Conservation (phyloP, 2,329 filamentous ascomycete species). For the Neocucurbitaria cava region DNA sequence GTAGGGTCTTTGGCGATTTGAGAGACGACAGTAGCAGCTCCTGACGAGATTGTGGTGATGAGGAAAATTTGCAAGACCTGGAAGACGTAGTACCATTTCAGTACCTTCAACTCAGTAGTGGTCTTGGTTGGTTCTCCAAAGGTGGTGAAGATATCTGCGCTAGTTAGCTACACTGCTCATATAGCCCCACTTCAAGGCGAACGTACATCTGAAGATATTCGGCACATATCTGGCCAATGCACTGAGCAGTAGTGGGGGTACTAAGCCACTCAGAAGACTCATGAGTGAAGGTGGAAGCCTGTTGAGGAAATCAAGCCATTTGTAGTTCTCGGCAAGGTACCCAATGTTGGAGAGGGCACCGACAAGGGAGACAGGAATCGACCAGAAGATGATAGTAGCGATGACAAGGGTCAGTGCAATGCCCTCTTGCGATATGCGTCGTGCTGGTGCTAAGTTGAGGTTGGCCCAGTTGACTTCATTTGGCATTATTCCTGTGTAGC, state of each 20-base stretch:
- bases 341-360: slow-evolving; percentile 86
- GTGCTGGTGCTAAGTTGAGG: slow-evolving; percentile 80
- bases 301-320: slow-evolving; percentile 76
- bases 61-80: slow-evolving; percentile 93
- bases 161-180: slow-evolving; percentile 7
- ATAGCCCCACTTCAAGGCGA: background rate
- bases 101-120: slow-evolving; percentile 84
- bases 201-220: slow-evolving; percentile 76
- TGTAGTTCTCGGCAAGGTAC: slow-evolving; percentile 67
- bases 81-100: slow-evolving; percentile 91
- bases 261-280: slow-evolving; percentile 82
- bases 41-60: slow-evolving; percentile 81
- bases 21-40: slow-evolving; percentile 73
- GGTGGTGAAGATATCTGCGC: slow-evolving; percentile 74
- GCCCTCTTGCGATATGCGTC: slow-evolving; percentile 77
- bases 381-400: slow-evolving; percentile 87
- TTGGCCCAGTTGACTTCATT: slow-evolving; percentile 88
- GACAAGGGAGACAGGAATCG: slow-evolving; percentile 77
- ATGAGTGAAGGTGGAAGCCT: slow-evolving; percentile 73
- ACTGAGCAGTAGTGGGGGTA: slow-evolving; percentile 80
- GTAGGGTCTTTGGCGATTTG: slow-evolving; percentile 69
- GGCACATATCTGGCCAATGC: slow-evolving; percentile 88
- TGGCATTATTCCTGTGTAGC: slow-evolving; percentile 83
- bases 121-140: slow-evolving; percentile 81
- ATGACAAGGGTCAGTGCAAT: slow-evolving; percentile 76